Percentiles rank a stretch among this genome's conserved stretches.
Conservation (phyloP, 176 grass and related monocot genomes). For the Phragmites australis region DNA sequence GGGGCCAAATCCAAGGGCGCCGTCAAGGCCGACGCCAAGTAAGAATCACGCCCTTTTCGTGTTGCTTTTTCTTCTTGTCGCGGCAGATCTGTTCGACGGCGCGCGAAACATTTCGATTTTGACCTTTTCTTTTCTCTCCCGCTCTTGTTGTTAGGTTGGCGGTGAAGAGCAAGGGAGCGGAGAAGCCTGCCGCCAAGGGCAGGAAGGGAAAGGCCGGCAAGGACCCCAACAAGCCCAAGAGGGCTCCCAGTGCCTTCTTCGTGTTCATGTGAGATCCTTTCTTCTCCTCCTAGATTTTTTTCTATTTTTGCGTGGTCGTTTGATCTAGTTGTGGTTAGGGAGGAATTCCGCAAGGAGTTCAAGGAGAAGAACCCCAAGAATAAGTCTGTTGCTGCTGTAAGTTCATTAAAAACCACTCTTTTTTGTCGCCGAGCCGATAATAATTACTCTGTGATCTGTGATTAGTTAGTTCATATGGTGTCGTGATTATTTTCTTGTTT, state of each 20-base stretch:
- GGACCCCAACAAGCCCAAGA: conserved; percentile 95
- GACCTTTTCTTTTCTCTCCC: too few species aligned
- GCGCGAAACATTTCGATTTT: too few species aligned
- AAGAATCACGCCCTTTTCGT: too few species aligned
- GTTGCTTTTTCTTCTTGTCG: too few species aligned
- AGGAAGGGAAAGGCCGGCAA: conserved; percentile 70
- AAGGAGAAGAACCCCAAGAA: conserved; percentile 98
- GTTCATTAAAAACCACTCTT: neutral
- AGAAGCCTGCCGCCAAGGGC: conserved; percentile 48
- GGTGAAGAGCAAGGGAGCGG: conserved; percentile 42
- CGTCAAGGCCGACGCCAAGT: too few species aligned
- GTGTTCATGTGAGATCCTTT: conserved; percentile 63
- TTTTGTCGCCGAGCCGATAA: fast-evolving
- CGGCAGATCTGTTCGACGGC: too few species aligned
- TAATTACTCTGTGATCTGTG: neutral
- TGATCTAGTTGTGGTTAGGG: conserved; percentile 37
- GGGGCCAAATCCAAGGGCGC: conserved; percentile 65
- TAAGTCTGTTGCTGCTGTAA: conserved; percentile 77
- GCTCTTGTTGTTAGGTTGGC: too few species aligned
- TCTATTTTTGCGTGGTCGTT: too few species aligned
- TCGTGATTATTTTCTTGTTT: fast-evolving
- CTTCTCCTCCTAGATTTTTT: neutral
- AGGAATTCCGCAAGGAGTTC: conserved; percentile 87
- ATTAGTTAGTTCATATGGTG: neutral
- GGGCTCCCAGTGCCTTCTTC: conserved; percentile 85